phyloP scores from a whole-genome alignment of 495 filamentous ascomycete genomes.

The Podospora tetraspora region DNA sequence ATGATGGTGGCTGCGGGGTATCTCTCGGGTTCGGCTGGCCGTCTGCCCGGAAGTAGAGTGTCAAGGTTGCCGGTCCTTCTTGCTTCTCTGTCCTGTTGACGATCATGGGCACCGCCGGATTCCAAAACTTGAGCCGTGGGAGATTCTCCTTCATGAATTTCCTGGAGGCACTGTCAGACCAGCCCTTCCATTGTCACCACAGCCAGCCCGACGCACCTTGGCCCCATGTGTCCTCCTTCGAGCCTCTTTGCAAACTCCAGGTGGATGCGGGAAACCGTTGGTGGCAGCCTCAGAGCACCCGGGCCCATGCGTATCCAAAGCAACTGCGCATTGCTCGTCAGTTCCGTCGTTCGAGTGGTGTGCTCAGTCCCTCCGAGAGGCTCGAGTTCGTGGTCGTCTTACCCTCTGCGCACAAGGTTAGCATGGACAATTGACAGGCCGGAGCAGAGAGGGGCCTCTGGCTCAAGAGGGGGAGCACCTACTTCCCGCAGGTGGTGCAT shows the following conservation, averaged over 20 bases:
- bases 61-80: constrained; percentile 59
- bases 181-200: not conserved
- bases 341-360: constrained; percentile 15
- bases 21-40: constrained; percentile 24
- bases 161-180: constrained; percentile 31
- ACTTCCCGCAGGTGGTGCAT: constrained; percentile 74
- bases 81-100: constrained; percentile 60
- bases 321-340: constrained; percentile 46
- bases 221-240: constrained; percentile 68
- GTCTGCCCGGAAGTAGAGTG: constrained; percentile 61
- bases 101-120: constrained; percentile 77
- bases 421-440: not conserved
- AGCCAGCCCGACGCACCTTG: constrained; percentile 51
- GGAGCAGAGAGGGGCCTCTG: not conserved
- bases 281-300: constrained; percentile 74
- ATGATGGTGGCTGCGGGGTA: constrained; percentile 32
- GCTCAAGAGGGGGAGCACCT: constrained; percentile 35
- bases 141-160: constrained; percentile 86
- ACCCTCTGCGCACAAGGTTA: constrained; percentile 36
- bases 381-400: constrained; percentile 10
- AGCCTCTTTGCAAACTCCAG: constrained; percentile 68
- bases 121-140: constrained; percentile 87
- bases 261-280: constrained; percentile 76
- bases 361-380: constrained; percentile 10
- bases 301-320: constrained; percentile 67